Percentiles rank a stretch among this genome's conserved stretches.
These are phyloP conservation scores for Eutypa lata DNA, from an alignment of 2,329 filamentous ascomycete genomes.

Conservation along the genomic window DNA sequence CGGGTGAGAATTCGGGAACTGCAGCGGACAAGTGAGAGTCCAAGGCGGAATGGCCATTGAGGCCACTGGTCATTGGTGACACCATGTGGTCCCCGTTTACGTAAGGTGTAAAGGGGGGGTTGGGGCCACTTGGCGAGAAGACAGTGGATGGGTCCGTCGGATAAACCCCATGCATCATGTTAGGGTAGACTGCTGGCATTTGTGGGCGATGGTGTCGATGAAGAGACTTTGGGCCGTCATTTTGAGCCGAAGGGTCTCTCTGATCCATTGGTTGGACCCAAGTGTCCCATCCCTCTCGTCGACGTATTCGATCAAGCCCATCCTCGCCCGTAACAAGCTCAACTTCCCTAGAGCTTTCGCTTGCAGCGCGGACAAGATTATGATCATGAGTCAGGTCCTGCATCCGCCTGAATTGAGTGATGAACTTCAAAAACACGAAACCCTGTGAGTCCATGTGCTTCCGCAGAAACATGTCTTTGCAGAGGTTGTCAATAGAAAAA, in stretches of 20 bases:
- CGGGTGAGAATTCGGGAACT: slow-evolving; percentile 60
- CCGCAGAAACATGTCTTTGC: slow-evolving; percentile 87
- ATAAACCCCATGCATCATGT: slow-evolving; percentile 22
- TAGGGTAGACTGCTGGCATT: slow-evolving; percentile 17
- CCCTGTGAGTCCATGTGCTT: slow-evolving; percentile 94
- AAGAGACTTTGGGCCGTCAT: slow-evolving; percentile 57
- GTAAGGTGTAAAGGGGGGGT: slow-evolving; percentile 29
- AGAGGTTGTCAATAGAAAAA: slow-evolving; percentile 92
- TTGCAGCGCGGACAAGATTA: slow-evolving; percentile 71
- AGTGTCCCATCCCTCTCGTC: slow-evolving; percentile 71
- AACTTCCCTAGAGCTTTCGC: slow-evolving; percentile 66
- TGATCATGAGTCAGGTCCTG: slow-evolving; percentile 68
- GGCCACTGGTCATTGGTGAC: slow-evolving; percentile 21
- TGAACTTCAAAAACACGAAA: slow-evolving; percentile 76
- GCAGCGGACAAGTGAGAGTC: slow-evolving; percentile 56
- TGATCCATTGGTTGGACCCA: slow-evolving; percentile 73
- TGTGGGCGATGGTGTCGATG: slow-evolving; percentile 24
- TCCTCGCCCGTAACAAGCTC: slow-evolving; percentile 76
- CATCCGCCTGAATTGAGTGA: slow-evolving; percentile 85
- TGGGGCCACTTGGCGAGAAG: slow-evolving; percentile 26
- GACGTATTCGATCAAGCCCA: slow-evolving; percentile 73
- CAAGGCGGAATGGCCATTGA: slow-evolving; percentile 20
- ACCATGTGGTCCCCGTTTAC: slow-evolving; percentile 27
- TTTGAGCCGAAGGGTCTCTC: slow-evolving; percentile 70
- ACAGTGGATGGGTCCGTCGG: slow-evolving; percentile 19